Evolutionary conservation across 306 rosid species (phyloP), one percentile per base, ranked within the genome.

Genomic region (Castanea sativa): DNA sequence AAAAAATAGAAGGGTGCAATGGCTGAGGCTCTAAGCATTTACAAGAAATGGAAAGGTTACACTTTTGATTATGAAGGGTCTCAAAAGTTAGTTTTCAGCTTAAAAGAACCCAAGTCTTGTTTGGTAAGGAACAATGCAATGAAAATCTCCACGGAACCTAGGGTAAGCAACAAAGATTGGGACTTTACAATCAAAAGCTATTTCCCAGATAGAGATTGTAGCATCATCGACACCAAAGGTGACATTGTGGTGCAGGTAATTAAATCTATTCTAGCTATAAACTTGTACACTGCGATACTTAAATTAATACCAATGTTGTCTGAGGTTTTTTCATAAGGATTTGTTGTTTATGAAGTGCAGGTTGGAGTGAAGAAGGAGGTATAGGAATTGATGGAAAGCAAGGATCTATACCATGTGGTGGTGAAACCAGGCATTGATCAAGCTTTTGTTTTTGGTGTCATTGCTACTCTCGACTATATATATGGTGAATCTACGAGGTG

Each of bases 11-110:
- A 95, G 99, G 93, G 88, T 29, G 89, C 89, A 8, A 86, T 85
- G 88, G 87, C 93, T 53, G 98, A 91, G 84, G 98, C 92, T 2
- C 88, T 95, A 9, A 90, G 96, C 89, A 71, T 90, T 21, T 82
- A 88, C 73, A 93, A 79, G 85, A 91, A 83, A 58, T 95, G 99
- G 99, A 91, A 68, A 68, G 98, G 91, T 2, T 87, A 87, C 72
- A 78, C 79, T 72, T 69, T 82, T 30, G 83, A 91, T 63, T 91
- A 78, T 21, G 90, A 92, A 79, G 93, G 94, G 69, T 76, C 82
- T 25, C 76, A 86, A 43, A 85, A 78, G 78, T 38, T 76, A 71
- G 96, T 88, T 71, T 95, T 93, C 83, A 83, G 86, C 80, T 87
- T 95, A 23, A 95, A 87, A 83, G 87, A 92, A 83, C 90, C 94